Percentiles rank a stretch among this genome's conserved stretches.
phyloP scores from a whole-genome alignment of 2,329 filamentous ascomycete species.

The Blumeria hordei region DNA sequence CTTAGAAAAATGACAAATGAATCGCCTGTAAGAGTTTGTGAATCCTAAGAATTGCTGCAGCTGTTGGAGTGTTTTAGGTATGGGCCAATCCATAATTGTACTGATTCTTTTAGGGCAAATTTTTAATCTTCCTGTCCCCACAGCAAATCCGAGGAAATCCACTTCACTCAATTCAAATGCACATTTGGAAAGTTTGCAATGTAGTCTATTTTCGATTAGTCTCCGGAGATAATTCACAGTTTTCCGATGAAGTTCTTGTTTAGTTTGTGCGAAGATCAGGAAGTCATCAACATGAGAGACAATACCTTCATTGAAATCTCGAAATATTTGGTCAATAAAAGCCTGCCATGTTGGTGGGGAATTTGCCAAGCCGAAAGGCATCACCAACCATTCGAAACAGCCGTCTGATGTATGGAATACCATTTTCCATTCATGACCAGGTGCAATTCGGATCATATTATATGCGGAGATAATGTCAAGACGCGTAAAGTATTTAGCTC shows the following conservation, averaged over 20 bases:
- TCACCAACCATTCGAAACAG: neutral
- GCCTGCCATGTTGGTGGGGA: neutral
- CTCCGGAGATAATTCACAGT: neutral
- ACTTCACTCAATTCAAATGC: neutral
- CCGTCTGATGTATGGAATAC: neutral
- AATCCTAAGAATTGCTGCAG: conserved; percentile 1
- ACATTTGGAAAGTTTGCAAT: conserved; percentile 1
- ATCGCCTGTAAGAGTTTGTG: conserved; percentile 1
- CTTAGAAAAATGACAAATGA: neutral
- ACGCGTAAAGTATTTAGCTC: neutral
- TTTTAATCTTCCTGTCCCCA: neutral
- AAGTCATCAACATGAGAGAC: neutral
- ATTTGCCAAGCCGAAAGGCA: neutral
- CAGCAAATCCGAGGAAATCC: neutral
- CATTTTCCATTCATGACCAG: neutral
- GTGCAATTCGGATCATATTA: conserved; percentile 1
- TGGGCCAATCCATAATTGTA: neutral
- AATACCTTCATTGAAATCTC: neutral
- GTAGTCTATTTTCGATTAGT: neutral
- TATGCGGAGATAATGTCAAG: conserved; percentile 1
- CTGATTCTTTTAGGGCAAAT: neutral
- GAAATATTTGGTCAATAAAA: neutral
- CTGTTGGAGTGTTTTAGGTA: conserved; percentile 1
- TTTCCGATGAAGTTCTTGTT: neutral
- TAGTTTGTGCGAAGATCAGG: neutral